A percentile compares a stretch with the other conserved stretches of the same genome.
These are phyloP conservation scores for Acanthamoeba royreba DNA, from an alignment of 208 protist species.

Conservation along the genomic window DNA sequence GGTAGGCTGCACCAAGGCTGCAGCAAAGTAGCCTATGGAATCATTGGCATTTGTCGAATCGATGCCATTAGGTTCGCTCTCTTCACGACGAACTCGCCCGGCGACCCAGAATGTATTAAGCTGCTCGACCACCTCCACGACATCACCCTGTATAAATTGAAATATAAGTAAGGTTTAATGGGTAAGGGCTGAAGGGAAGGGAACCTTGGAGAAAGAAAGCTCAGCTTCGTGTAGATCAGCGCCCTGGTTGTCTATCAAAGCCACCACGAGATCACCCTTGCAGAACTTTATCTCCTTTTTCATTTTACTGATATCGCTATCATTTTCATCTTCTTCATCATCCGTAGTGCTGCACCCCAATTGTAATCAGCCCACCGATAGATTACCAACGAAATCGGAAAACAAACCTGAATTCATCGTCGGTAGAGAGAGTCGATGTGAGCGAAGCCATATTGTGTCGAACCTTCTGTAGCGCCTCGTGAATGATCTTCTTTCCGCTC, in stretches of 20 bases:
- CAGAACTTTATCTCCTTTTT: neutral
- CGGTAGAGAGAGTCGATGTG: neutral
- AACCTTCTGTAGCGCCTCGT: neutral
- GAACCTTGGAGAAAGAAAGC: neutral
- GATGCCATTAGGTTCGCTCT: neutral
- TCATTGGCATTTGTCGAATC: neutral
- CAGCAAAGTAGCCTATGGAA: neutral
- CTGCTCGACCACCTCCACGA: neutral
- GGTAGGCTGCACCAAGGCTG: neutral
- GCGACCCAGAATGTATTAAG: neutral
- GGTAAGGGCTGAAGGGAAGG: no score
- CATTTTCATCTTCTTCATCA: neutral
- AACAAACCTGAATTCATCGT: no score
- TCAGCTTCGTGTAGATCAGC: neutral
- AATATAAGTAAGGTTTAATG: no score
- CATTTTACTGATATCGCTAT: neutral
- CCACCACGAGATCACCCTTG: neutral
- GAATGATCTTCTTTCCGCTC: neutral
- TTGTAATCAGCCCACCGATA: no score
- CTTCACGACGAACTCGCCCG: neutral
- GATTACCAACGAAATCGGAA: no score
- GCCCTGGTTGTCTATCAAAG: neutral
- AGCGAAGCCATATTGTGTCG: neutral
- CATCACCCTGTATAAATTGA: neutral
- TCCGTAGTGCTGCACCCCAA: neutral